Evolutionary conservation across 2,329 filamentous ascomycete species (phyloP).

Genomic region (Curvularia spicifera): DNA sequence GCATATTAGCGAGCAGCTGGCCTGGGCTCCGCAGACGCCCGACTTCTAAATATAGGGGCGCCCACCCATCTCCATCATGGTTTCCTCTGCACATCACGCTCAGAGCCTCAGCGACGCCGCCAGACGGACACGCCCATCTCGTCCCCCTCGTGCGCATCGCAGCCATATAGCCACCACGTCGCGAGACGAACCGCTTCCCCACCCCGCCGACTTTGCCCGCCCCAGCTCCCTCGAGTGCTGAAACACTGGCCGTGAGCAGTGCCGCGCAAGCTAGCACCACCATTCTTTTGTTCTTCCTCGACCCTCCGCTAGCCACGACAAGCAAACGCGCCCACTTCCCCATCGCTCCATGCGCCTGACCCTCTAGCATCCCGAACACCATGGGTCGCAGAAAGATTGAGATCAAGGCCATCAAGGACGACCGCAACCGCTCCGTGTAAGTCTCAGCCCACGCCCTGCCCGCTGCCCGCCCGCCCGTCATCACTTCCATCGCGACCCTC

Average conservation of each 20-base stretch:
- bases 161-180: constrained; percentile 37
- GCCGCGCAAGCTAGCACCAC: constrained; percentile 31
- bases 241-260: constrained; percentile 30
- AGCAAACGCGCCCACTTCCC: constrained; percentile 16
- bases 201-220: constrained; percentile 33
- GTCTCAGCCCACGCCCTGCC: constrained; percentile 39
- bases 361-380: constrained; percentile 29
- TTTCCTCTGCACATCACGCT: constrained; percentile 39
- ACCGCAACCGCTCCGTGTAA: constrained; percentile 96
- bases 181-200: constrained; percentile 20
- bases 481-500: constrained; percentile 6
- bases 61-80: constrained; percentile 30
- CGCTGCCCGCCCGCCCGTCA: background rate
- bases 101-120: constrained; percentile 35
- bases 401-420: constrained; percentile 99
- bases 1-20: constrained; percentile 30
- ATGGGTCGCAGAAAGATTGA: constrained; percentile 99
- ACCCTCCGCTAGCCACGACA: constrained; percentile 24
- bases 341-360: constrained; percentile 39
- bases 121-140: constrained; percentile 21
- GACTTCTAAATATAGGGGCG: constrained; percentile 38
- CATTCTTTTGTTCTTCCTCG: constrained; percentile 32
- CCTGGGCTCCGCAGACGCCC: constrained; percentile 31
- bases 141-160: constrained; percentile 28
- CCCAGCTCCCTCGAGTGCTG: constrained; percentile 28